Evolutionary conservation across 768 basidiomycete genomes (phyloP).

Genomic region (Mycena indigotica): DNA sequence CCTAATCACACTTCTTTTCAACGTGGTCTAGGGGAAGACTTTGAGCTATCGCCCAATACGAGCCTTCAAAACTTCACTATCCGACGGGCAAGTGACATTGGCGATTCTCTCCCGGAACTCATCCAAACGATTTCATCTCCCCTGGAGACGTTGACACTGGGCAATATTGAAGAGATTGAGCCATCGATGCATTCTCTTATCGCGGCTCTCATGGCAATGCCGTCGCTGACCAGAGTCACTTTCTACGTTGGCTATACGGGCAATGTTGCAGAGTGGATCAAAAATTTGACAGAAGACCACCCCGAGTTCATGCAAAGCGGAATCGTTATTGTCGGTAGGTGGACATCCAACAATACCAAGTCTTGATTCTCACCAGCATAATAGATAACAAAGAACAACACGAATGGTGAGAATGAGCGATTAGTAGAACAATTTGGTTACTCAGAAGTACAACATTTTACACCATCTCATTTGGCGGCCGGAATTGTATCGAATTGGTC

Average conservation of each 20-base stretch:
- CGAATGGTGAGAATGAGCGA: conserved; percentile 5
- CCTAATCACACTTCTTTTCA: neutral
- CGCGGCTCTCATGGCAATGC: conserved; percentile 6
- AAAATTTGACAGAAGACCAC: neutral
- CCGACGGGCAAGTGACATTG: conserved; percentile 2
- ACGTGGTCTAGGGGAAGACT: conserved; percentile 8
- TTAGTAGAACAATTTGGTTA: too few relatives aligned
- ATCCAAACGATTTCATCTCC: conserved; percentile 11
- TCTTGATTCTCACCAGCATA: neutral
- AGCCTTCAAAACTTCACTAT: conserved; percentile 7
- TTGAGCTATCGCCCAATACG: conserved; percentile 10
- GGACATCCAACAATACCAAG: too few relatives aligned
- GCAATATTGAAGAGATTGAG: conserved; percentile 6
- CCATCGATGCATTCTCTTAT: conserved; percentile 4
- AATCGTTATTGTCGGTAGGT: conserved; percentile 15
- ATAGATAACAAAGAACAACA: neutral
- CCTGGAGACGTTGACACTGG: conserved; percentile 9
- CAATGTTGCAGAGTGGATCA: neutral
- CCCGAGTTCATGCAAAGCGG: conserved; percentile 5
- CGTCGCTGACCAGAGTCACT: conserved; percentile 1
- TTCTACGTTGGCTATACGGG: neutral
- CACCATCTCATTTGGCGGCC: conserved; percentile 14
- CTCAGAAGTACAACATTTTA: too few relatives aligned
- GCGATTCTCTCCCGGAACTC: neutral
- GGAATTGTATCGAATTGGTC: conserved; percentile 23